Evolutionary conservation across 2,329 filamentous ascomycete genomes (phyloP), one percentile per base, ranked within the genome.

Genomic region (Rutstroemia sp.): DNA sequence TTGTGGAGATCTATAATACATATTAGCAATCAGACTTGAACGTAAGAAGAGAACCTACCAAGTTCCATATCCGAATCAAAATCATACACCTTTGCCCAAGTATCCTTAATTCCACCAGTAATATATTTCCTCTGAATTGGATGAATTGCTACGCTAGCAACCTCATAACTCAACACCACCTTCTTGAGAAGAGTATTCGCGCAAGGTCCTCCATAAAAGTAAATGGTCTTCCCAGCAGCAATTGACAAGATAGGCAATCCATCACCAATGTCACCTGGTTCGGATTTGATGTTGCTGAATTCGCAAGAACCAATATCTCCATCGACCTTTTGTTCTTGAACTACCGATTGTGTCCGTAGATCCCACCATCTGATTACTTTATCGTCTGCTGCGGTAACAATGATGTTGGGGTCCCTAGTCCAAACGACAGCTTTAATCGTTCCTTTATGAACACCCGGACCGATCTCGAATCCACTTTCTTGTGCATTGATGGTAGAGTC

Each of bases 391-490:
- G 92, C 92, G 0, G 94, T 99, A 51, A 95, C 88, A 57, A 99
- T 77, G 61, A 92, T 84, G 66, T 94, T 95, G 51, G 88, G 87
- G 67, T 95, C 88, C 58, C 84, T 82, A 52, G 90, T 89, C 94
- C 94, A 99, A 59, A 95, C 88, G 60, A 99, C 95, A 57, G 90
- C 92, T 72, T 96, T 97, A 78, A 99, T 97, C 34, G 88, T 89
- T 48, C 88, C 88, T 16, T 81, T 85, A 70, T 99, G 94, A 12
- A 88, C 80, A 38, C 89, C 89, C 6, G 86, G 80, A 19, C 91
- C 94, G 63, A 99, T 92, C 70, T 97, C 94, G 68, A 92, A 94
- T 59, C 86, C 82, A 27, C 73, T 82, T 1, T 85, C 81, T 1
- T 84, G 77, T 5, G 79, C 73, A 42, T 86, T 77, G 0, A 76